These are phyloP conservation scores for Rhamnella rubrinervis DNA, from an alignment of 331 rosid genomes.

Conservation along the genomic window DNA sequence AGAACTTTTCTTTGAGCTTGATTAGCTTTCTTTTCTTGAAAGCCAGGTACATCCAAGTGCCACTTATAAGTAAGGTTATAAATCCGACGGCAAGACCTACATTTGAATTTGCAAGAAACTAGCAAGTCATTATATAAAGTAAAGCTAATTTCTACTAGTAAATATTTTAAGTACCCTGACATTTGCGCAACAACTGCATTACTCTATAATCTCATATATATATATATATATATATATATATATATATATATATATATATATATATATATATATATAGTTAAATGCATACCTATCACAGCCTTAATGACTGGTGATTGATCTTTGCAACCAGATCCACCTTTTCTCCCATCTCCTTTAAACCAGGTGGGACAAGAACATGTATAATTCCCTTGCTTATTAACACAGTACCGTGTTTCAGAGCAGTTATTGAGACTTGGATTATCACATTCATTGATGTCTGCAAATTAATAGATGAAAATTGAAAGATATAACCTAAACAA, in stretches of 20 bases:
- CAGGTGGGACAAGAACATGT: neutral
- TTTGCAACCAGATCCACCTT: too few relatives aligned
- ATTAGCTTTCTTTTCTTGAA: conserved; percentile 9
- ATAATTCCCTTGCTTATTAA: conserved; percentile 14
- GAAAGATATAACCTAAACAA: neutral
- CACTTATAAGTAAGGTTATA: neutral
- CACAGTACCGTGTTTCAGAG: neutral
- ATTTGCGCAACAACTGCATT: too few relatives aligned
- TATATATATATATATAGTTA: too few relatives aligned
- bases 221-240: too few relatives aligned
- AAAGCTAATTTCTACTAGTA: neutral
- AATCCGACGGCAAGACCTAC: neutral
- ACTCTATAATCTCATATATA: too few relatives aligned
- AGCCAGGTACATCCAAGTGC: neutral
- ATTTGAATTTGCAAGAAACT: neutral
- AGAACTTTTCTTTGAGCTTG: conserved; percentile 9
- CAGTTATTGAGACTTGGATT: neutral
- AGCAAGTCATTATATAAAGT: neutral
- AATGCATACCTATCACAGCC: too few relatives aligned
- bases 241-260: too few relatives aligned
- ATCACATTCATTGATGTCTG: conserved; percentile 24
- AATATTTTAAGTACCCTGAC: neutral
- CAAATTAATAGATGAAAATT: neutral
- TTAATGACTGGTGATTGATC: too few relatives aligned
- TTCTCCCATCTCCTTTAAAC: too few relatives aligned